phyloP scores from a whole-genome alignment of 768 basidiomycete species.

The Suillus subaureus region DNA sequence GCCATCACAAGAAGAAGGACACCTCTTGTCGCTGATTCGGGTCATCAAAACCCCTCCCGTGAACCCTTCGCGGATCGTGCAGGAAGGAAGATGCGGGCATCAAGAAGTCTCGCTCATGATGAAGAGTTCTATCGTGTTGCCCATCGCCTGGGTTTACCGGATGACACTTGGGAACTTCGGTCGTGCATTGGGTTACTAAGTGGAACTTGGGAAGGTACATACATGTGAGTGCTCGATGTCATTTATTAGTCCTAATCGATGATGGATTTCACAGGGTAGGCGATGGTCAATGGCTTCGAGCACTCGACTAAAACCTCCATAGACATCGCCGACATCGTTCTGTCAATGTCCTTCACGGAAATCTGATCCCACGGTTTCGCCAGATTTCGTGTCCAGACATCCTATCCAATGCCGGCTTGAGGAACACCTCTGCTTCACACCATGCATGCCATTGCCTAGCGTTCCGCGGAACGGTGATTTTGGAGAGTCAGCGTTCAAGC shows the following conservation, averaged over 20 bases:
- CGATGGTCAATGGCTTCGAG: background rate
- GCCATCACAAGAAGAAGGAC: constrained; percentile 45
- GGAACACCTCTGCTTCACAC: constrained; percentile 46
- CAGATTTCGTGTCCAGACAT: constrained; percentile 45
- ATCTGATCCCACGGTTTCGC: constrained; percentile 14
- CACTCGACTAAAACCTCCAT: constrained; percentile 3
- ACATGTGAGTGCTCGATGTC: constrained; percentile 47
- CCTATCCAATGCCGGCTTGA: constrained; percentile 53
- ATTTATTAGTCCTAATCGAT: constrained; percentile 13
- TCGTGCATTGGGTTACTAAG: constrained; percentile 47
- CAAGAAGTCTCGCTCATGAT: constrained; percentile 36
- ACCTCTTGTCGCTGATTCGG: constrained; percentile 51
- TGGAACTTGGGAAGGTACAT: constrained; percentile 63
- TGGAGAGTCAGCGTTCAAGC: constrained; percentile 10
- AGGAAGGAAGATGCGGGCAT: constrained; percentile 34
- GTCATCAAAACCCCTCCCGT: constrained; percentile 26
- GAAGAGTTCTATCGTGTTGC: constrained; percentile 42
- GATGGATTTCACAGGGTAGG: constrained; percentile 2
- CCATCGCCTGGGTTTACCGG: constrained; percentile 15
- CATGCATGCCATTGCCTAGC: constrained; percentile 37
- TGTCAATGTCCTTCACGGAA: constrained; percentile 17
- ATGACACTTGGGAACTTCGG: constrained; percentile 28
- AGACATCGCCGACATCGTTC: constrained; percentile 31
- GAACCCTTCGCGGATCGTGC: constrained; percentile 35
- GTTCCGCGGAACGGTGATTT: constrained; percentile 24